A percentile compares a stretch with the other conserved stretches of the same genome.
Conservation (phyloP, 2,329 filamentous ascomycete species). For the Aspergillus sp. region DNA sequence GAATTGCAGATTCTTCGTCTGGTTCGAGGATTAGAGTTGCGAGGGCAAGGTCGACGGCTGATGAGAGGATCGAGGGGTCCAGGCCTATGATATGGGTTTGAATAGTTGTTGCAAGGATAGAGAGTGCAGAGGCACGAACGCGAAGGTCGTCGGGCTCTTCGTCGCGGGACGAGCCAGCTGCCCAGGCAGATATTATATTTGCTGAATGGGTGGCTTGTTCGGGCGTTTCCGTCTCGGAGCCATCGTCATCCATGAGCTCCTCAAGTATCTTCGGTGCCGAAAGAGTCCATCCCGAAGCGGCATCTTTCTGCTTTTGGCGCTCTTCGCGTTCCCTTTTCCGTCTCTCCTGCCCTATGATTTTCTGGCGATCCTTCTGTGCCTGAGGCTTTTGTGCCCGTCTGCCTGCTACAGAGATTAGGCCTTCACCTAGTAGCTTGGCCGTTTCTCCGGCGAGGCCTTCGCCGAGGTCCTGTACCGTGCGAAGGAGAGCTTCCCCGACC, state of each 20-base stretch:
- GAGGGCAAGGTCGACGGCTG: slow-evolving; percentile 41
- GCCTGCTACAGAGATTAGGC: slow-evolving; percentile 41
- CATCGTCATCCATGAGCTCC: slow-evolving; percentile 13
- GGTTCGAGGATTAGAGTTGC: slow-evolving; percentile 40
- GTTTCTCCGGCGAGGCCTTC: slow-evolving; percentile 38
- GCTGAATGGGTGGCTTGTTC: slow-evolving; percentile 34
- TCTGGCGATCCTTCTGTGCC: slow-evolving; percentile 31
- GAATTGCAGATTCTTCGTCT: slow-evolving; percentile 38
- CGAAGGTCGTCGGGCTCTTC: slow-evolving; percentile 46
- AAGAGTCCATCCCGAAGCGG: slow-evolving; percentile 33
- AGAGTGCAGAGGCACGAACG: slow-evolving; percentile 44
- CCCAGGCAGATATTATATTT: slow-evolving; percentile 43
- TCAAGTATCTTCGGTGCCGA: slow-evolving; percentile 16
- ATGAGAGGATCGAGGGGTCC: slow-evolving; percentile 34
- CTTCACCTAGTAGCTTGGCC: slow-evolving; percentile 38
- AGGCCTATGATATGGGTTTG: slow-evolving; percentile 42
- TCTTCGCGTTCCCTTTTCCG: slow-evolving; percentile 29
- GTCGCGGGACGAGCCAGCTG: slow-evolving; percentile 37
- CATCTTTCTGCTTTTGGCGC: slow-evolving; percentile 24
- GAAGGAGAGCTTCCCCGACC: slow-evolving; percentile 42
- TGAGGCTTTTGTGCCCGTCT: slow-evolving; percentile 38
- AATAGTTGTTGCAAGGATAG: slow-evolving; percentile 43
- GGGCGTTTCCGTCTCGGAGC: slow-evolving; percentile 34
- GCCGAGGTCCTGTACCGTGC: slow-evolving; percentile 43
- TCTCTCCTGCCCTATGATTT: slow-evolving; percentile 27